Conservation (phyloP, 2,329 filamentous ascomycete genomes). For the Aspergillus intermedius region DNA sequence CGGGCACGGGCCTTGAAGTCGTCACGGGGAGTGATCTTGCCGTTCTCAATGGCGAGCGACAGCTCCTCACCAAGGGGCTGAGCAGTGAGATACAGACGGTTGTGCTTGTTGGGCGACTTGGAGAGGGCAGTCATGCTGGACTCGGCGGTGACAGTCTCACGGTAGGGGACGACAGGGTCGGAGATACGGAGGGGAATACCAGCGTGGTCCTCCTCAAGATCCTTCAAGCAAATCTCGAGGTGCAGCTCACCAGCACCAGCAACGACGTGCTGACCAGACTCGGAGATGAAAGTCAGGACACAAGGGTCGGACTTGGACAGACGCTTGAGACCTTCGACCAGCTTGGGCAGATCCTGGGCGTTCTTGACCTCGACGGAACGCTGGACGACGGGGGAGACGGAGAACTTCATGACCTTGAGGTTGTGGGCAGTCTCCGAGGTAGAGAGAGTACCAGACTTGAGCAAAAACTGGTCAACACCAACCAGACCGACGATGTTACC, state of each 20-base stretch:
- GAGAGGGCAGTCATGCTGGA: constrained; percentile 96
- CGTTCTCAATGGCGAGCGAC: constrained; percentile 77
- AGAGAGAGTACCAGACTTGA: constrained; percentile 99
- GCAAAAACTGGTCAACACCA: constrained; percentile 99
- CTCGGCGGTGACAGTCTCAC: constrained; percentile 80
- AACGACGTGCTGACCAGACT: constrained; percentile 97
- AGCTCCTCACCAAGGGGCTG: constrained; percentile 90
- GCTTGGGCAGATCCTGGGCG: constrained; percentile 98
- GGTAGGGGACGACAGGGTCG: constrained; percentile 97
- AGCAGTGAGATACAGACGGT: constrained; percentile 96
- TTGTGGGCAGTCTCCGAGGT: constrained; percentile 97
- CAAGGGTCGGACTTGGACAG: constrained; percentile 99
- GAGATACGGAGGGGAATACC: constrained; percentile 96
- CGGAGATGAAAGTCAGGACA: constrained; percentile 80
- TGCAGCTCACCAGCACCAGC: constrained; percentile 99
- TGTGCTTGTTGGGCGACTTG: constrained; percentile 99
- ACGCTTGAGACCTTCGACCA: constrained; percentile 99
- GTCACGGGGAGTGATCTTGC: constrained; percentile 91
- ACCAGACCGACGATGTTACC: constrained; percentile 99
- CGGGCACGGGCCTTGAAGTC: constrained; percentile 98
- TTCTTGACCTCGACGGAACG: constrained; percentile 99
- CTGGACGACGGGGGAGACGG: constrained; percentile 96
- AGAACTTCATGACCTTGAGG: constrained; percentile 99
- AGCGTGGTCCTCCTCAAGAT: constrained; percentile 98
- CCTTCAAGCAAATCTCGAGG: constrained; percentile 99